Evolutionary conservation across 495 filamentous ascomycete genomes (phyloP).

Genomic region (Annulohypoxylon maeteangense): DNA sequence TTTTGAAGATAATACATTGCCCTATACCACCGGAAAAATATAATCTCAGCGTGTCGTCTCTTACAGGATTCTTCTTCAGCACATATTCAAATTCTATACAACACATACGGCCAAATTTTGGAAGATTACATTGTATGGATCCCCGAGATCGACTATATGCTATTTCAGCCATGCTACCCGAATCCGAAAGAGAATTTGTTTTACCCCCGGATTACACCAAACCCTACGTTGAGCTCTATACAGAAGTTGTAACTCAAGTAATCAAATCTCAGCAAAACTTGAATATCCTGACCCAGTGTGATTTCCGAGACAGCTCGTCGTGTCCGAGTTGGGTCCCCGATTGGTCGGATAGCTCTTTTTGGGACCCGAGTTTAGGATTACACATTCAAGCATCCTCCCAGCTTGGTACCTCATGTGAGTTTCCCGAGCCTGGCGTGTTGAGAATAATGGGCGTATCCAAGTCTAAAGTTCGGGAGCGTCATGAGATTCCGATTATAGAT

Average conservation of each 20-base stretch:
- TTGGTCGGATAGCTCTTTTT: slow-evolving; percentile 2
- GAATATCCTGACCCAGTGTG: neutral
- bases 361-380: neutral
- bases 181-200: neutral
- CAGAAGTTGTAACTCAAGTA: neutral
- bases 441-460: slow-evolving; percentile 14
- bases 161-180: slow-evolving; percentile 7
- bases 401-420: neutral
- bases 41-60: neutral
- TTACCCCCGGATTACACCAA: slow-evolving; percentile 17
- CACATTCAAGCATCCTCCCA: slow-evolving; percentile 3
- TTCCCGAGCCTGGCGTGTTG: slow-evolving; percentile 16
- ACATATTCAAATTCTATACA: neutral
- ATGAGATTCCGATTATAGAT: neutral
- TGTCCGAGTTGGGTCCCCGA: slow-evolving; percentile 31
- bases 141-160: slow-evolving; percentile 27
- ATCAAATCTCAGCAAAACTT: neutral
- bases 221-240: slow-evolving; percentile 16
- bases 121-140: slow-evolving; percentile 1
- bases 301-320: neutral
- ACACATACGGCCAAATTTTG: neutral
- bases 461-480: neutral
- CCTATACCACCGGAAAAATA: neutral
- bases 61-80: neutral
- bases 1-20: neutral